phyloP scores from a whole-genome alignment of 768 basidiomycete genomes.

The Mycena latifolia region DNA sequence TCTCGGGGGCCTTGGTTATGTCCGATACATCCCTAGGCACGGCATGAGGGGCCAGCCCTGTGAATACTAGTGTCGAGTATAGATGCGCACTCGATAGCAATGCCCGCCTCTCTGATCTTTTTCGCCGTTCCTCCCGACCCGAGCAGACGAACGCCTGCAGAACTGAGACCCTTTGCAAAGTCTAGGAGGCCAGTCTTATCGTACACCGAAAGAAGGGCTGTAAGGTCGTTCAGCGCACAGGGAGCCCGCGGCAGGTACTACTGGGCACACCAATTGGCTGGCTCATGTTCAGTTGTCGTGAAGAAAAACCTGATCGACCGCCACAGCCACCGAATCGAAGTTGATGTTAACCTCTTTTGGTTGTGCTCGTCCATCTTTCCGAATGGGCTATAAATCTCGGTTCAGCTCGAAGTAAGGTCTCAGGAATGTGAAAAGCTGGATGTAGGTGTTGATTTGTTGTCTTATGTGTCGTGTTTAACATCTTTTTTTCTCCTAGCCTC shows the following conservation, averaged over 20 bases:
- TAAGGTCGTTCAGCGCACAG: background rate
- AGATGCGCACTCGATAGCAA: constrained; percentile 85
- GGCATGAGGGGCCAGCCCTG: constrained; percentile 1
- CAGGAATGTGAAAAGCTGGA: too few species aligned
- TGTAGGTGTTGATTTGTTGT: too few species aligned
- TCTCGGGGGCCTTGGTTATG: constrained; percentile 98
- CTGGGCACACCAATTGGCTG: constrained; percentile 38
- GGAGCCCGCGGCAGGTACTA: background rate
- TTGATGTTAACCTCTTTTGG: too few species aligned
- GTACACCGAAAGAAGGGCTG: constrained; percentile 95
- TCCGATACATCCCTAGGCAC: constrained; percentile 90
- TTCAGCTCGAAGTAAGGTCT: too few species aligned
- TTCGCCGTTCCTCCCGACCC: constrained; percentile 99
- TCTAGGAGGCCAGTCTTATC: constrained; percentile 94
- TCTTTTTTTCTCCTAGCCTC: too few species aligned
- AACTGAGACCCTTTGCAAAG: constrained; percentile 86
- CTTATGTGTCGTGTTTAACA: too few species aligned
- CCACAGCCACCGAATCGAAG: background rate
- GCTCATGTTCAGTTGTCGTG: constrained; percentile 19
- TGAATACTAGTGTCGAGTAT: constrained; percentile 3
- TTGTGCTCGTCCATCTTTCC: too few species aligned
- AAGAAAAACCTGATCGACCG: background rate
- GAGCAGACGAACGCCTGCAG: constrained; percentile 86
- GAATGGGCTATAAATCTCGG: too few species aligned
- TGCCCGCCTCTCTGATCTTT: constrained; percentile 94